Evolutionary conservation across 164 flowering plant genomes (phyloP), one percentile per base, ranked within the genome.

Genomic region (Paratinospora sagittata): DNA sequence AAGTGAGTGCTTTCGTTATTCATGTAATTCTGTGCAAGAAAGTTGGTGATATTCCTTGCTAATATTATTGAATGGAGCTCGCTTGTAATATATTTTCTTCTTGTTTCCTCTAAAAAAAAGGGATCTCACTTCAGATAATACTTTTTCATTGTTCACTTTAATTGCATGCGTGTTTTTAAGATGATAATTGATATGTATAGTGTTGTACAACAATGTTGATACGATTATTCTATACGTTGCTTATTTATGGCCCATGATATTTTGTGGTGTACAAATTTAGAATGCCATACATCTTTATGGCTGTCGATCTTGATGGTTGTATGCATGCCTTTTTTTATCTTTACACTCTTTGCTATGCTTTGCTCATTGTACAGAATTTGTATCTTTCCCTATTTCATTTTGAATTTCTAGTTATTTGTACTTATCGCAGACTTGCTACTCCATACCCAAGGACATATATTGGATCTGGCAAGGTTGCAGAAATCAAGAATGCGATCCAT

Each of bases 381-480:
- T 30, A 64, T 64, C 8, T 34, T 68, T 30, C 23, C 27, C n/a
- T 30, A 10, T 30, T 16, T 67, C 23, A 14, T 17, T 30, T 66
- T 14, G 47, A 23, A 27, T 27, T 10, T 68, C 37, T 66, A 45
- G 14, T 12, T 68, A 21, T 37, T 63, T 66, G 65, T 33, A 24
- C 57, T 67, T 64, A 16, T 78, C 79, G 73, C 86, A 95, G 98
- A 72, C 87, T 95, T 73, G 73, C 83, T 74, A 74, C 79, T 70
- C 97, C 88, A 52, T 89, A 88, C 75, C 87, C 92, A 24, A 83
- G 88, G 82, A 89, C 97, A 17, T 92, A 92, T 72, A 87, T 95
- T 71, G 97, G 98, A 74, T 89, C 97, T 52, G 98, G 98, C 62
- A 95, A 95, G 84, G 94, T 90, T 81, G 80, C 94, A 57, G 98